A percentile compares a stretch with the other conserved stretches of the same genome.
phyloP scores from a whole-genome alignment of 257 asterid species.

The Knoxia roxburghii region DNA sequence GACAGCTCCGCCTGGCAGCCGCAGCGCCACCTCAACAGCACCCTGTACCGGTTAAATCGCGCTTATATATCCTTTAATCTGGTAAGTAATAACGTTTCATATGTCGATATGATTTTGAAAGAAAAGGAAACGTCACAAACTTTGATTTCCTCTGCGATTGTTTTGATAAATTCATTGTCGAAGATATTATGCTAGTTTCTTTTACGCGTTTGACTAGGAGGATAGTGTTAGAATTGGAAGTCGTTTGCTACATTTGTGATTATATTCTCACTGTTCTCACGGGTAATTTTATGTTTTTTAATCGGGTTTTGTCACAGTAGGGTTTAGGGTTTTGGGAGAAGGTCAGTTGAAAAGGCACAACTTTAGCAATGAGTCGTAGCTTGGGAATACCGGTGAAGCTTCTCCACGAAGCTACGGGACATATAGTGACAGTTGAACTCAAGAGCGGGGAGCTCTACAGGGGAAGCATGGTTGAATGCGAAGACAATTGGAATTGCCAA shows the following conservation, averaged over 20 bases:
- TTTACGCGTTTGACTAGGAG: neutral
- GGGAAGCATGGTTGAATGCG: conserved; percentile 80
- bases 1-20: neutral
- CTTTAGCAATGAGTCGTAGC: conserved; percentile 67
- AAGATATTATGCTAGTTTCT: neutral
- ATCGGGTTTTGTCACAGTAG: neutral
- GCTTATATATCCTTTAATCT: neutral
- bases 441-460: conserved; percentile 93
- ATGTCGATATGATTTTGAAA: neutral
- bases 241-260: neutral
- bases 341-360: neutral
- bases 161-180: neutral
- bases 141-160: neutral
- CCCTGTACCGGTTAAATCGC: neutral
- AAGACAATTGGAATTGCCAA: conserved; percentile 57
- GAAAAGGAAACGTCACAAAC: neutral
- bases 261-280: too few relatives aligned
- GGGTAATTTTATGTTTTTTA: neutral
- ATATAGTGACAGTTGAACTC: conserved; percentile 81
- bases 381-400: conserved; percentile 96
- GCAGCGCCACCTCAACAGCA: neutral
- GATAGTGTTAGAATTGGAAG: neutral
- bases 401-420: conserved; percentile 95
- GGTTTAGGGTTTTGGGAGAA: conserved; percentile 16
- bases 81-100: neutral